Percentiles rank a stretch among this genome's conserved stretches.
These are phyloP conservation scores for Globisporangium parvum DNA, from an alignment of 352 stramenopile species.

Conservation along the genomic window DNA sequence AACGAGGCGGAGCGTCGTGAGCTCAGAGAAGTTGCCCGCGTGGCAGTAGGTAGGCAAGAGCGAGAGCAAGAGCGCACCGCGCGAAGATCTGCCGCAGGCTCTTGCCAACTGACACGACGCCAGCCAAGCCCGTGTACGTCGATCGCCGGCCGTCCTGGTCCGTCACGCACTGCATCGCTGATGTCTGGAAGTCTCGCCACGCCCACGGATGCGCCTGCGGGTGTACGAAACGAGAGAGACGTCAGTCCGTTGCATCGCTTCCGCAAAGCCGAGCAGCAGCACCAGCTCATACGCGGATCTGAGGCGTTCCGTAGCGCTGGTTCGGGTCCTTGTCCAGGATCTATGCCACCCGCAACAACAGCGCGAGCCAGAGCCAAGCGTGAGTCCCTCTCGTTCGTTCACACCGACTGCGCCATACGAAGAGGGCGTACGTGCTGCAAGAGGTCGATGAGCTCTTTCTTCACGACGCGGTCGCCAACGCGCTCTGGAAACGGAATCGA, in stretches of 20 bases:
- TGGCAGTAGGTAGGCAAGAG: neutral
- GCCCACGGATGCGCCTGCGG: conserved; percentile 55
- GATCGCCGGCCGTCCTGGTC: conserved; percentile 34
- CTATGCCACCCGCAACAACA: conserved; percentile 21
- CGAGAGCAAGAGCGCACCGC: conserved; percentile 21
- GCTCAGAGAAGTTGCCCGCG: neutral
- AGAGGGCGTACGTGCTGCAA: conserved; percentile 39
- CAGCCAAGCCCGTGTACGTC: conserved; percentile 36
- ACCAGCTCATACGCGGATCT: conserved; percentile 57
- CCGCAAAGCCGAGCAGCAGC: too few relatives aligned
- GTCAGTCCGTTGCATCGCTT: neutral
- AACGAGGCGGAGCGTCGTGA: neutral
- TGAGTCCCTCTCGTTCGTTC: too few relatives aligned
- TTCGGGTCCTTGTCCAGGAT: conserved; percentile 71
- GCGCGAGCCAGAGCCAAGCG: neutral
- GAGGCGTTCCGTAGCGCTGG: conserved; percentile 48
- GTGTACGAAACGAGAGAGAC: neutral
- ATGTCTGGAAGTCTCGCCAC: conserved; percentile 67
- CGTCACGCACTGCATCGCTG: conserved; percentile 62
- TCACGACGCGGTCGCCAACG: conserved; percentile 43
- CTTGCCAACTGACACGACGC: conserved; percentile 48
- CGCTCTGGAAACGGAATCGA: conserved; percentile 38
- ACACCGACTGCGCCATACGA: neutral
- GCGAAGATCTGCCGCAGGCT: conserved; percentile 50
- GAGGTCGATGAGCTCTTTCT: conserved; percentile 55